Evolutionary conservation across 306 rosid genomes (phyloP).

Genomic region (Urtica urens): DNA sequence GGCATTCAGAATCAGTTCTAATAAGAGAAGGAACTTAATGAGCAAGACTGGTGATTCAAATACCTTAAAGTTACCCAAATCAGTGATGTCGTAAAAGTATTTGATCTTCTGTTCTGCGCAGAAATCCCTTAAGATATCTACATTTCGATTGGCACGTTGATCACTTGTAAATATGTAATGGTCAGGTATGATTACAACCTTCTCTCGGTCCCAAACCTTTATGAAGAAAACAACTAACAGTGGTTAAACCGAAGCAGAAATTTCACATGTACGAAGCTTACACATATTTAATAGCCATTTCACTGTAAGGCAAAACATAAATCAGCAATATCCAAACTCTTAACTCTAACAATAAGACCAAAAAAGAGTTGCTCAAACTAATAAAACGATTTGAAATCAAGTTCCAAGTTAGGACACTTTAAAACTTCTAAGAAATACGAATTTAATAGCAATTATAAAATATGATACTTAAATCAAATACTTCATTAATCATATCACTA

Average conservation of each 20-base stretch:
- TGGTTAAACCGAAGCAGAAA: background rate
- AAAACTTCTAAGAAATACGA: too few species aligned
- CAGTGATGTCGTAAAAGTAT: conserved; percentile 91
- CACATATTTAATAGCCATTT: too few species aligned
- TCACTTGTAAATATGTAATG: conserved; percentile 88
- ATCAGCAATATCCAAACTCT: too few species aligned
- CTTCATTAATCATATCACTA: too few species aligned
- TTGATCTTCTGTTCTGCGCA: conserved; percentile 77
- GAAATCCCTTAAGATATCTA: conserved; percentile 84
- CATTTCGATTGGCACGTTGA: conserved; percentile 92
- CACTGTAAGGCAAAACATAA: too few species aligned
- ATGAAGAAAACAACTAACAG: background rate
- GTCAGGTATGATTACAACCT: conserved; percentile 84
- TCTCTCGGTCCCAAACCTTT: conserved; percentile 95
- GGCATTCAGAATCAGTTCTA: background rate
- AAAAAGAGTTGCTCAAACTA: too few species aligned
- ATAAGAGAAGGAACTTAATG: conserved; percentile 1
- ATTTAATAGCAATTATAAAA: too few species aligned
- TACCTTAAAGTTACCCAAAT: conserved; percentile 84
- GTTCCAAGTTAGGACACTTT: too few species aligned
- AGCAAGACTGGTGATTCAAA: conserved; percentile 1
- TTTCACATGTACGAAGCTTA: background rate
- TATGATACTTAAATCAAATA: too few species aligned
- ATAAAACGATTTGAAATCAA: too few species aligned
- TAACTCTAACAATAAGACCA: too few species aligned